A percentile compares a stretch with the other conserved stretches of the same genome.
Conservation (phyloP, 2,329 filamentous ascomycete genomes). For the Incumbomyces lentus region DNA sequence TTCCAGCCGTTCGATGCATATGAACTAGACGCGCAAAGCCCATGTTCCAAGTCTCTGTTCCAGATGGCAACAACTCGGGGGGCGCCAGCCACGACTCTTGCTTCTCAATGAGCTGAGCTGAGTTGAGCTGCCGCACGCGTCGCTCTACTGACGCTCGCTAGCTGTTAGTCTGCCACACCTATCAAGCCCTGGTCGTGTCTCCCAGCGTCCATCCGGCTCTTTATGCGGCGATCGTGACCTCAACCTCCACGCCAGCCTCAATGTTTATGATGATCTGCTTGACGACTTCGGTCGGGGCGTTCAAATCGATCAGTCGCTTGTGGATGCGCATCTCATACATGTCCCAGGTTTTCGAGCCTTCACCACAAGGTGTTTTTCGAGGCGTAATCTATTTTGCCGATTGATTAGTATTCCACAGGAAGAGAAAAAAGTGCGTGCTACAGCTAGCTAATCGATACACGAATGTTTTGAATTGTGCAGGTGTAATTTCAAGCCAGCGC, state of each 20-base stretch:
- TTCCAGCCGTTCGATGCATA: no score
- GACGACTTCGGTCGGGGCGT: slow-evolving; percentile 80
- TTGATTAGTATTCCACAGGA: slow-evolving; percentile 3
- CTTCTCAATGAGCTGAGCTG: no score
- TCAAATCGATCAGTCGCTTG: slow-evolving; percentile 95
- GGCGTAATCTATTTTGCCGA: slow-evolving; percentile 54
- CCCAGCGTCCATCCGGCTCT: slow-evolving; percentile 11
- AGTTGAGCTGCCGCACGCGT: no score
- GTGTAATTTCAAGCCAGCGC: not conserved
- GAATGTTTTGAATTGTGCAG: not conserved
- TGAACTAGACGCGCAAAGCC: not conserved
- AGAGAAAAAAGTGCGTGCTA: no score
- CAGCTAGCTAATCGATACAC: no score
- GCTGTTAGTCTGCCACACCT: no score
- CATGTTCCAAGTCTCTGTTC: no score
- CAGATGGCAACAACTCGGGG: no score
- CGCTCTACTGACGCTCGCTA: no score
- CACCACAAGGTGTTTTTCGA: slow-evolving; percentile 98
- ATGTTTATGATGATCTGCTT: slow-evolving; percentile 47
- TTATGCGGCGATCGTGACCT: slow-evolving; percentile 44
- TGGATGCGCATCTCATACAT: slow-evolving; percentile 98
- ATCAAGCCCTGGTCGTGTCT: no score
- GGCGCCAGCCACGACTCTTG: no score
- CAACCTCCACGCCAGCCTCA: slow-evolving; percentile 43
- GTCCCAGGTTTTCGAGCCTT: slow-evolving; percentile 99